Conservation (phyloP, 2,329 filamentous ascomycete species). For the Trichoderma oligosporum region DNA sequence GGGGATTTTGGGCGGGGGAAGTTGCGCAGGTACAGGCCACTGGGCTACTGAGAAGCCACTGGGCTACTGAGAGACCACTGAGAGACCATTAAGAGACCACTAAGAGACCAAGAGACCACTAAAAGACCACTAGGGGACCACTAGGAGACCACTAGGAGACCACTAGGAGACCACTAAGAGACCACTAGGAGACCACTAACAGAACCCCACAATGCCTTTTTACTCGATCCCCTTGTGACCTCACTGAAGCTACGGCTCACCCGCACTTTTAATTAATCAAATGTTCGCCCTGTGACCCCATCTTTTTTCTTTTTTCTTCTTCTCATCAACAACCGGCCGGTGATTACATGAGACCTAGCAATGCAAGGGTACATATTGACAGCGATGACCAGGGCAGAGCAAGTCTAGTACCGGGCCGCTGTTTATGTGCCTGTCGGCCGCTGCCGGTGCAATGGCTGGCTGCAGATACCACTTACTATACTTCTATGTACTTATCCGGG, state of each 20-base stretch:
- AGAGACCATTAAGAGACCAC: neutral
- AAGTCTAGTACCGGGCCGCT: too few species aligned
- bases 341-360: too few species aligned
- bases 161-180: neutral
- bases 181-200: neutral
- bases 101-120: neutral
- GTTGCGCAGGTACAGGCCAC: constrained; percentile 15
- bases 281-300: neutral
- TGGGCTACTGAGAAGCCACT: neutral
- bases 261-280: neutral
- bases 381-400: too few species aligned
- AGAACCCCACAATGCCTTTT: neutral
- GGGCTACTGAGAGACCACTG: neutral
- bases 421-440: too few species aligned
- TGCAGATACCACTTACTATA: too few species aligned
- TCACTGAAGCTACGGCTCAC: too few species aligned
- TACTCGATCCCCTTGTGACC: neutral
- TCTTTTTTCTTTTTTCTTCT: too few species aligned
- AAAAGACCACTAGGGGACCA: neutral
- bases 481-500: too few species aligned
- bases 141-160: neutral
- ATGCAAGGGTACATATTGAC: too few species aligned
- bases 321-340: too few species aligned
- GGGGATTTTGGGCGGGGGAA: constrained; percentile 3
- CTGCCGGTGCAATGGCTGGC: too few species aligned